A percentile compares a stretch with the other conserved stretches of the same genome.
Conservation (phyloP, 345 rosid genomes). For the Citropsis articulata region DNA sequence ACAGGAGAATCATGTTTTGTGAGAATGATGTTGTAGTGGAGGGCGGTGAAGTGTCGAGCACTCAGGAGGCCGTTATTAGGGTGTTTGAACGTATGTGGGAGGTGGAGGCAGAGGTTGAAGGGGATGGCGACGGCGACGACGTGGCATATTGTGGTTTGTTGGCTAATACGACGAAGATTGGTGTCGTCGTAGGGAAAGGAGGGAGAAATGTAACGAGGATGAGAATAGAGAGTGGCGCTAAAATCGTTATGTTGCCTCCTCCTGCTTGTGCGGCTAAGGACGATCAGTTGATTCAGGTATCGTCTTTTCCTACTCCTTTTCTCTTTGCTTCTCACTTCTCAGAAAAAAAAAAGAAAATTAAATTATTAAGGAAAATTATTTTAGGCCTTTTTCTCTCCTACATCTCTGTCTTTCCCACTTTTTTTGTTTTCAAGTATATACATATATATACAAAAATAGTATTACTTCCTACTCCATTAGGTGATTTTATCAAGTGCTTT, state of each 20-base stretch:
- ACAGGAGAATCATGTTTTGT: constrained; percentile 28
- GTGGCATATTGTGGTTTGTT: constrained; percentile 60
- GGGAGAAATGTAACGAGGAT: constrained; percentile 46
- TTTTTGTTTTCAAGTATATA: too few species aligned
- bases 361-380: not conserved
- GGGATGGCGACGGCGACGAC: constrained; percentile 21
- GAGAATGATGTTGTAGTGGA: constrained; percentile 20
- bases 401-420: not conserved
- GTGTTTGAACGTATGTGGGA: constrained; percentile 62
- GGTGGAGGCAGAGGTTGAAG: constrained; percentile 28
- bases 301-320: not conserved
- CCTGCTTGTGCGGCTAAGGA: constrained; percentile 43
- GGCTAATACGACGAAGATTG: constrained; percentile 48
- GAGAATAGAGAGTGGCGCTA: constrained; percentile 49
- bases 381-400: not conserved
- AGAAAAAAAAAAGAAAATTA: not conserved
- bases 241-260: constrained; percentile 51
- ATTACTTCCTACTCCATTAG: too few species aligned
- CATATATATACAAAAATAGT: too few species aligned
- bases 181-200: constrained; percentile 45
- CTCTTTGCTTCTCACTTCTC: constrained; percentile 4
- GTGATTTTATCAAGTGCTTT: not conserved
- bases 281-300: constrained; percentile 63
- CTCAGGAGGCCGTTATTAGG: constrained; percentile 63
- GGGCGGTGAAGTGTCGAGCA: constrained; percentile 39